Evolutionary conservation across 352 stramenopile genomes (phyloP).

Genomic region (Albugo candida): DNA sequence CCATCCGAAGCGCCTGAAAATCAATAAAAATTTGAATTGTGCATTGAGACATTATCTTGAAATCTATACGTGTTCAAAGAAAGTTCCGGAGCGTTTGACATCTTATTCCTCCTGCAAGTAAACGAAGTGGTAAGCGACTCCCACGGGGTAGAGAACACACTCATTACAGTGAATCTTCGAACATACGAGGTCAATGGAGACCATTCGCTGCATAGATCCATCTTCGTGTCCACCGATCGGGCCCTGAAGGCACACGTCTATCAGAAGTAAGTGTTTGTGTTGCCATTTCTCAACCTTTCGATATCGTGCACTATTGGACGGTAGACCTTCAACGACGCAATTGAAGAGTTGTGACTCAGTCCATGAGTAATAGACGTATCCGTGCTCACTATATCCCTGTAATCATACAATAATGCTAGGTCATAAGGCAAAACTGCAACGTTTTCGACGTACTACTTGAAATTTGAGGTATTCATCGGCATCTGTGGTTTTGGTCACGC

Average conservation of each 20-base stretch:
- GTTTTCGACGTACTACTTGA: conserved; percentile 14
- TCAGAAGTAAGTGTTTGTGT: not conserved
- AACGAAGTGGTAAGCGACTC: not conserved
- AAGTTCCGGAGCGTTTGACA: conserved; percentile 63
- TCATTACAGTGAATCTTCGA: conserved; percentile 48
- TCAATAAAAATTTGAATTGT: not conserved
- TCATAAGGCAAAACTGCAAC: too few relatives aligned
- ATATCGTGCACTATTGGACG: conserved; percentile 34
- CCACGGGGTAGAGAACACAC: not conserved
- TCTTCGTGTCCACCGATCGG: conserved; percentile 35
- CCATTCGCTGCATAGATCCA: conserved; percentile 55
- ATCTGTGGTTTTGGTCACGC: conserved; percentile 17
- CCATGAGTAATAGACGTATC: conserved; percentile 80
- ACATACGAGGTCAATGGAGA: conserved; percentile 43
- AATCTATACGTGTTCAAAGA: conserved; percentile 55
- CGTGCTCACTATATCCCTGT: conserved; percentile 58
- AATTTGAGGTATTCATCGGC: conserved; percentile 30
- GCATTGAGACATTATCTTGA: not conserved
- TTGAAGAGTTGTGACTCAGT: conserved; percentile 41
- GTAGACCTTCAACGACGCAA: conserved; percentile 43
- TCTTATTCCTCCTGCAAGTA: conserved; percentile 64
- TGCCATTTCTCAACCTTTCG: too few relatives aligned
- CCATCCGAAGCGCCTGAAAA: conserved; percentile 42
- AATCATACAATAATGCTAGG: not conserved
- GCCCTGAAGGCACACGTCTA: conserved; percentile 68